Base-by-base conservation (phyloP, 2,329 filamentous ascomycete genomes). In the Dactylellina drechsleri region DNA sequence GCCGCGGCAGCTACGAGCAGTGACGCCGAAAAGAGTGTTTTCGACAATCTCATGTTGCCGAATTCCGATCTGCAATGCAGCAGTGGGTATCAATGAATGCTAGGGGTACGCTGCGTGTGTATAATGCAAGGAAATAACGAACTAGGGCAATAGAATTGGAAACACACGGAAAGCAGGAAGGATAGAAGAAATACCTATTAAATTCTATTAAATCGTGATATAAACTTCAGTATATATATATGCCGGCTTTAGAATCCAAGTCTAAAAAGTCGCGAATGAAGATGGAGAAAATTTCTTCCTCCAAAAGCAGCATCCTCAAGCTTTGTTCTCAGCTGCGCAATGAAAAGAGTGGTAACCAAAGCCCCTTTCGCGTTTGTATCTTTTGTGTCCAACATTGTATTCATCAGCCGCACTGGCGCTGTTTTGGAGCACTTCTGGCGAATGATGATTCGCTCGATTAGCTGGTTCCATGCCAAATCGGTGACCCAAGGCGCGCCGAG, bases 361-460 rank as follows among this genome's bases (percentile, higher is more conserved):
- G 54, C 66, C 66, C 66, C 64, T 71, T 62, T 58, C 49, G 45
- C 58, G 58, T 59, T 71, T 71, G 58, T 52, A 36, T 62, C 58
- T 59, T 62, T 58, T 65, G 41, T 62, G 57, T 43, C 10, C 66
- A 54, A 56, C 28, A 40, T 62, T 52, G 41, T 7, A 57, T 50
- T 53, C 28, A 47, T 75, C 71, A 75, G 71, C 71, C 71, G 71
- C 64, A 75, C 50, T 56, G 58, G 62, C 70, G 62, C 26, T 40
- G 41, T 36, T 36, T 74, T 73, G 47, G 40, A 40, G 41, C 5
- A 18, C n/a, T 23, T 18, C 18, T 28, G 20, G 49, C 40, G 20
- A 15, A 31, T 16, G 16, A n/a, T 28, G 26, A 59, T 58, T 67
- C 40, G 52, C 31, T 40, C 12, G 20, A 15, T 50, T 49, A 12